phyloP scores from a whole-genome alignment of 1,284 basidiomycete species.

The Ceratobasidium papillatum region DNA sequence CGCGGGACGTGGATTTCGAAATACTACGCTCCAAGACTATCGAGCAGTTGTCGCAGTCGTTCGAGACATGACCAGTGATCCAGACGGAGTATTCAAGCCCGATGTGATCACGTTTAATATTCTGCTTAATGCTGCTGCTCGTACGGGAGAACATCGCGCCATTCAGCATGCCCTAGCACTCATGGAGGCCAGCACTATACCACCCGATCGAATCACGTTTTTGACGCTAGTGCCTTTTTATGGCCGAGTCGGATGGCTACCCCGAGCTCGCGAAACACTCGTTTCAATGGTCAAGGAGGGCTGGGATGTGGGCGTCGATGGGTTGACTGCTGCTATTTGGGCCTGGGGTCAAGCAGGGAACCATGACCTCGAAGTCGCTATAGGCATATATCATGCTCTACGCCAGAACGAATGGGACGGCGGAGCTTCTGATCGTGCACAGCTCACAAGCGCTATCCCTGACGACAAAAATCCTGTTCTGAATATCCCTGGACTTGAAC shows the following conservation, averaged over 20 bases:
- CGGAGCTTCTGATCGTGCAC: conserved; percentile 48
- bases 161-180: conserved; percentile 63
- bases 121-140: conserved; percentile 68
- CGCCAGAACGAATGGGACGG: conserved; percentile 58
- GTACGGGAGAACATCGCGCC: conserved; percentile 57
- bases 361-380: conserved; percentile 63
- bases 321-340: conserved; percentile 72
- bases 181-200: conserved; percentile 57
- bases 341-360: conserved; percentile 62
- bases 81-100: conserved; percentile 16
- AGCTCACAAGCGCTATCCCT: background rate
- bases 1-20: conserved; percentile 72
- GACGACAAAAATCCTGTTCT: conserved; percentile 38
- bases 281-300: conserved; percentile 60
- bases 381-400: conserved; percentile 69
- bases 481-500: conserved; percentile 29
- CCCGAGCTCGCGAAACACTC: conserved; percentile 64
- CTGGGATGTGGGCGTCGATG: conserved; percentile 66
- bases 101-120: conserved; percentile 74
- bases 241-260: conserved; percentile 57
- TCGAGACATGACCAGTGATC: conserved; percentile 59
- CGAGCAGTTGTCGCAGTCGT: conserved; percentile 67
- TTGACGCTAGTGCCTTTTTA: conserved; percentile 68
- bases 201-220: conserved; percentile 68
- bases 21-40: conserved; percentile 64